Percentiles rank a stretch among this genome's conserved stretches.
phyloP scores from a whole-genome alignment of 352 stramenopile species.

The Phytophthora hibernalis region DNA sequence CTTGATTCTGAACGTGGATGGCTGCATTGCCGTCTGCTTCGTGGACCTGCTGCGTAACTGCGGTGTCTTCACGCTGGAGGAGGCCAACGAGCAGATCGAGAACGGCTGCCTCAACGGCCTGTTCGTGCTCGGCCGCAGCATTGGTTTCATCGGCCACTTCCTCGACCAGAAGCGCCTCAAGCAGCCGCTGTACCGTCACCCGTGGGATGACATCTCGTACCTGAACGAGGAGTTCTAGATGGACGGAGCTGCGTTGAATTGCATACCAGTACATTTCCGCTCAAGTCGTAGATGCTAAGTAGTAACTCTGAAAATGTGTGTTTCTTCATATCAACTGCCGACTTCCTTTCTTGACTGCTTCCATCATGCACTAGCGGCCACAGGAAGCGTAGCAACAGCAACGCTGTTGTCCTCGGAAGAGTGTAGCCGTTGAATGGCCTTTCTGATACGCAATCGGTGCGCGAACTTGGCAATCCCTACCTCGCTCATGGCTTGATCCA shows the following conservation, averaged over 20 bases:
- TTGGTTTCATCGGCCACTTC: conserved; percentile 96
- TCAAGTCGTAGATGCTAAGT: conserved; percentile 40
- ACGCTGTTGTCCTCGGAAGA: conserved; percentile 13
- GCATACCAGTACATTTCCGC: conserved; percentile 30
- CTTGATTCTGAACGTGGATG: conserved; percentile 98
- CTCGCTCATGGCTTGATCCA: conserved; percentile 81
- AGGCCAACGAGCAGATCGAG: conserved; percentile 95
- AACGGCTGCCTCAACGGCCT: conserved; percentile 97
- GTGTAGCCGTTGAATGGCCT: conserved; percentile 68
- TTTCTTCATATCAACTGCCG: conserved; percentile 27
- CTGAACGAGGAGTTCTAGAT: conserved; percentile 83
- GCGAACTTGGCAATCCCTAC: conserved; percentile 81
- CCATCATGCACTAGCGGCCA: conserved; percentile 44
- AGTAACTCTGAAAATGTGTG: conserved; percentile 42
- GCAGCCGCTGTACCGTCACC: conserved; percentile 97
- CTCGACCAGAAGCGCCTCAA: conserved; percentile 98
- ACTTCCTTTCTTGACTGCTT: conserved; percentile 7
- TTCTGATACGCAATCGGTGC: conserved; percentile 70
- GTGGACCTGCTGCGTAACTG: conserved; percentile 95
- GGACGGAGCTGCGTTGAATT: conserved; percentile 18
- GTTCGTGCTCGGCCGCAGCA: conserved; percentile 87
- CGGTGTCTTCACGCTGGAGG: conserved; percentile 89
- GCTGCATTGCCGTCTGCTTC: conserved; percentile 97
- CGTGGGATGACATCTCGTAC: conserved; percentile 98
- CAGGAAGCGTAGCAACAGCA: conserved; percentile 31